These are phyloP conservation scores for Paraurostyla sp. DNA, from an alignment of 73 alveolate species.

Conservation along the genomic window DNA sequence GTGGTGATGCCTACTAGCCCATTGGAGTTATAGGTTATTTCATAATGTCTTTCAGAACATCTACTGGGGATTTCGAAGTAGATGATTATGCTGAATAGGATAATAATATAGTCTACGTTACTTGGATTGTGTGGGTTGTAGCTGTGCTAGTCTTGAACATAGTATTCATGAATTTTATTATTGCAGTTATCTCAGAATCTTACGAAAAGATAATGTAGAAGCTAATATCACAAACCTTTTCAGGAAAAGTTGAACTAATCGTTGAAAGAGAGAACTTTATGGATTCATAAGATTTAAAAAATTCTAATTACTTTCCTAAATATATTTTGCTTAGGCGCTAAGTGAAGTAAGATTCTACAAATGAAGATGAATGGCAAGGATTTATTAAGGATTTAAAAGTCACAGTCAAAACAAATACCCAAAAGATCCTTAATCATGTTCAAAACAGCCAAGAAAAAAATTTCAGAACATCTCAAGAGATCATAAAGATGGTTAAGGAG, in stretches of 20 bases:
- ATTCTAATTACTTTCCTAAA: neutral
- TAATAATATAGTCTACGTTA: neutral
- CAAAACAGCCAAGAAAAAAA: no score
- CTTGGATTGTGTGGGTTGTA: slow-evolving; percentile 21
- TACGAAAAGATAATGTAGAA: slow-evolving; percentile 6
- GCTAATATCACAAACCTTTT: neutral
- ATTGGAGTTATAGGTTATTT: neutral
- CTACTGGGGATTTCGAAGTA: neutral
- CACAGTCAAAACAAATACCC: neutral
- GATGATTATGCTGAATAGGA: neutral
- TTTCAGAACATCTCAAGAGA: no score
- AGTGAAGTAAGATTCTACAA: neutral
- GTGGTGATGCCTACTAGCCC: neutral
- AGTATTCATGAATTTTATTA: slow-evolving; percentile 32
- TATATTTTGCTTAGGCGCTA: neutral
- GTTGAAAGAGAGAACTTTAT: neutral
- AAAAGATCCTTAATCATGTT: no score
- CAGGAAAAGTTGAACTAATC: neutral
- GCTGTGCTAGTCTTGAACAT: neutral
- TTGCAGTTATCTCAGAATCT: no score
- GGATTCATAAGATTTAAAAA: neutral
- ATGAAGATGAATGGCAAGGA: slow-evolving; percentile 20
- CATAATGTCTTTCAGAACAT: neutral
- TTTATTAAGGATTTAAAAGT: slow-evolving; percentile 1
- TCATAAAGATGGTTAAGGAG: no score